Percentiles rank a stretch among this genome's conserved stretches.
Evolutionary conservation across 805 yeast species (phyloP).

Genomic region (Metschnikowia bowlesiae): DNA sequence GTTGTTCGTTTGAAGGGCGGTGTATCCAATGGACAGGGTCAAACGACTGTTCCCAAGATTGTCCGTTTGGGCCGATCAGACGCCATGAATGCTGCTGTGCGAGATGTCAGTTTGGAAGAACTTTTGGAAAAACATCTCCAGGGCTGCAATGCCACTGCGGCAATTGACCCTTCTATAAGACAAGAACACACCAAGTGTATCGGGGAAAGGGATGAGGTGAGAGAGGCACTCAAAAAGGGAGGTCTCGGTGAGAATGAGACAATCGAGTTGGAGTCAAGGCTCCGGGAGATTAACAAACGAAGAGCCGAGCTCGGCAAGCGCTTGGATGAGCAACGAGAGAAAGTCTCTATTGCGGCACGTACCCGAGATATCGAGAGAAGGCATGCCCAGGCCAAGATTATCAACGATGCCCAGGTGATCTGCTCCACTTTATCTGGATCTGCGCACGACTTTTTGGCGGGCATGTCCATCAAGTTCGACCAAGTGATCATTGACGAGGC

Average conservation of each 20-base stretch:
- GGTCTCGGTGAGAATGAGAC: constrained; percentile 38
- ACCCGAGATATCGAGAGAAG: constrained; percentile 75
- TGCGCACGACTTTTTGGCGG: constrained; percentile 80
- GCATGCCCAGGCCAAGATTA: constrained; percentile 65
- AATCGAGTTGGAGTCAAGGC: constrained; percentile 43
- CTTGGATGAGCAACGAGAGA: constrained; percentile 76
- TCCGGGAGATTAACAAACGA: constrained; percentile 53
- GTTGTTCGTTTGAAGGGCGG: constrained; percentile 78
- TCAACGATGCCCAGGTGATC: constrained; percentile 74
- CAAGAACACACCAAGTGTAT: constrained; percentile 50
- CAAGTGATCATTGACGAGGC: constrained; percentile 96
- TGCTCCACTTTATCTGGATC: constrained; percentile 93
- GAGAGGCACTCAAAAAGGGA: constrained; percentile 33
- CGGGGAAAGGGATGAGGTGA: constrained; percentile 52
- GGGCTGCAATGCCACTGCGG: constrained; percentile 31
- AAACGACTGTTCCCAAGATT: constrained; percentile 53
- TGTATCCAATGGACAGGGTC: constrained; percentile 53
- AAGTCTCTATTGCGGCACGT: constrained; percentile 61
- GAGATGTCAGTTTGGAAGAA: constrained; percentile 81
- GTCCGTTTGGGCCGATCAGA: constrained; percentile 90
- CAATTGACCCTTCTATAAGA: constrained; percentile 47
- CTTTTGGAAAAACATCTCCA: constrained; percentile 62
- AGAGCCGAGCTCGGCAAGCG: constrained; percentile 68
- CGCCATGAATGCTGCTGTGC: constrained; percentile 76
- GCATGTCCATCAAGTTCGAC: constrained; percentile 72